Evolutionary conservation across 148 eudicot genomes (phyloP).

Genomic region (Persicaria maculosa): DNA sequence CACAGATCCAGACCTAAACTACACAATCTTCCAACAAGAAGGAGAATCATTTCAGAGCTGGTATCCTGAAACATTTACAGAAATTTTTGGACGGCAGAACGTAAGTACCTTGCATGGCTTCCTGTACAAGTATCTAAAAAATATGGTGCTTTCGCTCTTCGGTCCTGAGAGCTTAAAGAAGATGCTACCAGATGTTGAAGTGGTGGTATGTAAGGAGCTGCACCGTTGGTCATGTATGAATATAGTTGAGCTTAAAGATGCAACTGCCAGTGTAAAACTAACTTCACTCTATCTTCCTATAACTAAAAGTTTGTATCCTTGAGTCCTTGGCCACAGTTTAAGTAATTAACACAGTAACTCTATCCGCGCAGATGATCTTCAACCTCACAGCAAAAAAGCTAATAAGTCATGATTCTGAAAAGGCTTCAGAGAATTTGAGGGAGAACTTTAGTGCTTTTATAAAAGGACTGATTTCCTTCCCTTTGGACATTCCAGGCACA

Average conservation of each 20-base stretch:
- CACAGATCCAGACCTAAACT: constrained; percentile 54
- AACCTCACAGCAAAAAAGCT: constrained; percentile 68
- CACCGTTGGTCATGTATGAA: constrained; percentile 38
- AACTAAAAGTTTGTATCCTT: neutral
- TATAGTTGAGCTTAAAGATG: constrained; percentile 51
- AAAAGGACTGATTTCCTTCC: constrained; percentile 70
- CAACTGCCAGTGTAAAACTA: constrained; percentile 48
- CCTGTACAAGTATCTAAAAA: constrained; percentile 77
- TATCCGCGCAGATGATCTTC: constrained; percentile 65
- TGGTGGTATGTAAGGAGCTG: constrained; percentile 29
- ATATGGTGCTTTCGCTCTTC: constrained; percentile 62
- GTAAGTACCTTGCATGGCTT: constrained; percentile 69
- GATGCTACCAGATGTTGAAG: constrained; percentile 72
- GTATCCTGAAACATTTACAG: constrained; percentile 69
- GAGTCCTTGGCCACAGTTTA: neutral
- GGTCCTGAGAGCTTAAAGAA: constrained; percentile 69
- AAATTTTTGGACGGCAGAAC: constrained; percentile 61
- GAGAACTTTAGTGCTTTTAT: constrained; percentile 59
- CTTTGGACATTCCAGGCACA: constrained; percentile 76
- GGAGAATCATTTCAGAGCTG: constrained; percentile 63
- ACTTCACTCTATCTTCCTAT: neutral
- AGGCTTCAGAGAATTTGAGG: constrained; percentile 57
- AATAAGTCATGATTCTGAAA: constrained; percentile 60
- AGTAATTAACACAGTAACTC: neutral
- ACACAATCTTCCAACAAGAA: constrained; percentile 63